These are phyloP conservation scores for Tremellales sp. DNA, from an alignment of 1,284 basidiomycete genomes.

Conservation along the genomic window DNA sequence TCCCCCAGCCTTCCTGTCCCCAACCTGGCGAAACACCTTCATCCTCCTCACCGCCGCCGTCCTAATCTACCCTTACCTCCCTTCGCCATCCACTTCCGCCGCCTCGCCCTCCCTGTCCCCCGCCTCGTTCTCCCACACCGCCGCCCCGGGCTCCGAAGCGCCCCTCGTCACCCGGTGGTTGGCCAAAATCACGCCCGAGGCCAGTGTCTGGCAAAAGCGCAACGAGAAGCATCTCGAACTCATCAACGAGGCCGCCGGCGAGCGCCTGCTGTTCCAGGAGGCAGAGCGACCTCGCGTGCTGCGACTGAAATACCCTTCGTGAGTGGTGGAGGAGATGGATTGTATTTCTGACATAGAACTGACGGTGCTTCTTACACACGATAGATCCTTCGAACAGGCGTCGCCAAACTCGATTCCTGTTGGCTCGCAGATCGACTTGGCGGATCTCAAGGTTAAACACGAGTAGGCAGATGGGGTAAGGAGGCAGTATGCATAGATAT, in stretches of 20 bases:
- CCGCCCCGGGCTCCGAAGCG: constrained; percentile 15
- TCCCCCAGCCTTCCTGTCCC: constrained; percentile 43
- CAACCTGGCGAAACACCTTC: constrained; percentile 41
- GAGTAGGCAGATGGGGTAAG: constrained; percentile 16
- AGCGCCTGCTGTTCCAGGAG: constrained; percentile 50
- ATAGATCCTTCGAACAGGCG: constrained; percentile 48
- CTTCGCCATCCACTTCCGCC: constrained; percentile 28
- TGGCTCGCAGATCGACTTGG: constrained; percentile 48
- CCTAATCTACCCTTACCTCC: constrained; percentile 41
- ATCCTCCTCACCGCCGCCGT: constrained; percentile 31
- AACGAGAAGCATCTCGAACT: constrained; percentile 50
- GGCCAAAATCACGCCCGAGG: constrained; percentile 36
- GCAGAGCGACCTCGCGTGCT: constrained; percentile 47
- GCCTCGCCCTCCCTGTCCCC: constrained; percentile 39
- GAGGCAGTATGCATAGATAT: too few relatives aligned
- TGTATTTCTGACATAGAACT: constrained; percentile 1
- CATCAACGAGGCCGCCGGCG: constrained; percentile 44
- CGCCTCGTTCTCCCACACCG: constrained; percentile 19
- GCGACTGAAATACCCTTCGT: constrained; percentile 48
- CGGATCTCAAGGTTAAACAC: constrained; percentile 46
- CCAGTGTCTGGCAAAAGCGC: constrained; percentile 34
- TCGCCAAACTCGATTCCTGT: constrained; percentile 46
- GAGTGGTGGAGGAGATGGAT: constrained; percentile 19
- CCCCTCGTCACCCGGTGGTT: constrained; percentile 46
- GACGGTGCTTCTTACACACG: background rate